Percentiles rank a stretch among this genome's conserved stretches.
These are phyloP conservation scores for Vaccinium corymbosum DNA, from an alignment of 148 eudicot genomes.

Conservation along the genomic window DNA sequence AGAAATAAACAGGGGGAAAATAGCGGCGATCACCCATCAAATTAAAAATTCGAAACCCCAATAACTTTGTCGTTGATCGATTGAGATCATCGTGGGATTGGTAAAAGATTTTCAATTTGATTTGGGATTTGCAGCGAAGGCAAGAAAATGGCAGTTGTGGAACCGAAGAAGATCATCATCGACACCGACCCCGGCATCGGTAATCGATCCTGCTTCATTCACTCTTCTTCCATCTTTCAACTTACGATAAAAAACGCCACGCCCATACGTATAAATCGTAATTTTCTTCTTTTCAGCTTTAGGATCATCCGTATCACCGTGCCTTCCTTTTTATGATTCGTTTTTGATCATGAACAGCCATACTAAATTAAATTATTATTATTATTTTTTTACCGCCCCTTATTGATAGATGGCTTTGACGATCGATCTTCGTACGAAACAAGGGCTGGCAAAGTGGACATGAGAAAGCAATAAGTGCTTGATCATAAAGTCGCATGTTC, in stretches of 20 bases:
- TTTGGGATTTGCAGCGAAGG: neutral
- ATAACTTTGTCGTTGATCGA: too few species aligned
- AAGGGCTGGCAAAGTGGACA: too few species aligned
- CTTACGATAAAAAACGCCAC: neutral
- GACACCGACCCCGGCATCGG: slow-evolving; percentile 62
- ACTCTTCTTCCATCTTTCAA: neutral
- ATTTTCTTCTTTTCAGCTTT: neutral
- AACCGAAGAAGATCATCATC: slow-evolving; percentile 46
- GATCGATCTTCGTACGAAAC: neutral
- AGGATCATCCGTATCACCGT: neutral
- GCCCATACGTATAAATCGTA: neutral
- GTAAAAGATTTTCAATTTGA: neutral
- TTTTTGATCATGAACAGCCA: too few species aligned
- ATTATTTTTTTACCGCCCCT: too few species aligned
- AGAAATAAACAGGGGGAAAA: too few species aligned
- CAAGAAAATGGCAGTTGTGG: neutral
- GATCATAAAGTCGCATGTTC: too few species aligned
- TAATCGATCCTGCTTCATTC: slow-evolving; percentile 1
- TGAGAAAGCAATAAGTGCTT: too few species aligned
- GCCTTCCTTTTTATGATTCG: too few species aligned
- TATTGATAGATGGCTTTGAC: too few species aligned
- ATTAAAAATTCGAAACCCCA: too few species aligned
- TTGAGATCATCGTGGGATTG: neutral
- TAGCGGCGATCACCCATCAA: too few species aligned
- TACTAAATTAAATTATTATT: too few species aligned